Conservation (phyloP, 495 filamentous ascomycete genomes). For the Usnea hakonensis region DNA sequence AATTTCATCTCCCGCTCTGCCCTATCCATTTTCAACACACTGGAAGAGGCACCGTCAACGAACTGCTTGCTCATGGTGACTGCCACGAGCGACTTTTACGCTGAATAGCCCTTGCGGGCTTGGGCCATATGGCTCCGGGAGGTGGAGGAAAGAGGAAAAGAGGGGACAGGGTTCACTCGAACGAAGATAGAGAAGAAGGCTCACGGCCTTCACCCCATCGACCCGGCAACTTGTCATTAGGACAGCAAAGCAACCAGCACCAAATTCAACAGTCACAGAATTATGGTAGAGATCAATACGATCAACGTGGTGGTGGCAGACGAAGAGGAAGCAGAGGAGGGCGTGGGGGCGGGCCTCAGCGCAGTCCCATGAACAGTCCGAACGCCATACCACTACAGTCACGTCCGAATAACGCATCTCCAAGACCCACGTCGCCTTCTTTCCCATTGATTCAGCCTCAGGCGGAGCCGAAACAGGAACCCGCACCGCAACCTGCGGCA, state of each 20-base stretch:
- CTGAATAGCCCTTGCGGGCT: conserved; percentile 5
- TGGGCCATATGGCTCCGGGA: conserved; percentile 41
- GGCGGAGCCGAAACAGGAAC: conserved; percentile 26
- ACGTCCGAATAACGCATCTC: conserved; percentile 12
- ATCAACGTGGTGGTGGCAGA: conserved; percentile 37
- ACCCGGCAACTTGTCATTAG: conserved; percentile 51
- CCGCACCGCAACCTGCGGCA: conserved; percentile 28
- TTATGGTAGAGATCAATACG: conserved; percentile 36
- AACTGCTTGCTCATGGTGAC: conserved; percentile 1
- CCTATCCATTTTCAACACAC: neutral
- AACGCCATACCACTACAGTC: conserved; percentile 12
- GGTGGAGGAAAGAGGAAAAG: conserved; percentile 53
- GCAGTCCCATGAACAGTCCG: conserved; percentile 25
- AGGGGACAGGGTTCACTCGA: conserved; percentile 45
- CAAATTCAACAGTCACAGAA: conserved; percentile 30
- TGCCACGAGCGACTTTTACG: neutral
- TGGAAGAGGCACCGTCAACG: neutral
- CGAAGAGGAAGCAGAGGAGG: conserved; percentile 41
- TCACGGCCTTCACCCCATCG: conserved; percentile 57
- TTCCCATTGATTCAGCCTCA: conserved; percentile 24
- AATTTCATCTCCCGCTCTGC: neutral
- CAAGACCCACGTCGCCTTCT: conserved; percentile 36
- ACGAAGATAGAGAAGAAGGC: conserved; percentile 45
- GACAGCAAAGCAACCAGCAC: conserved; percentile 40
- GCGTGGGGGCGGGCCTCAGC: conserved; percentile 33